Percentiles rank a stretch among this genome's conserved stretches.
Conservation (phyloP, 1,284 basidiomycete species). For the Sporisorium reilianum region DNA sequence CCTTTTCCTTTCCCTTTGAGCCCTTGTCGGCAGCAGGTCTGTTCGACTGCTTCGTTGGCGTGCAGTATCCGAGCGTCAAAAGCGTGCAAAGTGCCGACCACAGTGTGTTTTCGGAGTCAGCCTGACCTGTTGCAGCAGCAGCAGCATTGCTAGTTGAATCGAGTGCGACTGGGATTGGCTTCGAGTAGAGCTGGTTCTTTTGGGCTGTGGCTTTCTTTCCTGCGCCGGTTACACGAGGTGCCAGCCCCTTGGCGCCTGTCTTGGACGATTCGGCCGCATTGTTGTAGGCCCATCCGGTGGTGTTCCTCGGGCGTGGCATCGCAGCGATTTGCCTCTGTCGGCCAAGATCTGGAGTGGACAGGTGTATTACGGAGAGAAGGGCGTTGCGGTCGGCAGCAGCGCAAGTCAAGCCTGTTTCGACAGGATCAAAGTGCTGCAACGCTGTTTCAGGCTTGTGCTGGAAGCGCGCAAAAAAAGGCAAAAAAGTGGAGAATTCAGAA, state of each 20-base stretch:
- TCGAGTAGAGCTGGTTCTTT: slow-evolving; percentile 58
- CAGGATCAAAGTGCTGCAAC: no score
- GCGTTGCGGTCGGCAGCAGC: background rate
- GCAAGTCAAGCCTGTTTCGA: no score
- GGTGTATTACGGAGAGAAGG: background rate
- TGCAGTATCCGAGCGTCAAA: slow-evolving; percentile 34
- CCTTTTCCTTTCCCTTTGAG: slow-evolving; percentile 28
- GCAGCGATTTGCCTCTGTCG: slow-evolving; percentile 19
- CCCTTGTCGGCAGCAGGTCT: background rate
- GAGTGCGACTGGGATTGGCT: slow-evolving; percentile 48
- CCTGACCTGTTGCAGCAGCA: background rate
- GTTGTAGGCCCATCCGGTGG: slow-evolving; percentile 51
- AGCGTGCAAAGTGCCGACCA: slow-evolving; percentile 25
- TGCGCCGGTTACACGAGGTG: slow-evolving; percentile 43
- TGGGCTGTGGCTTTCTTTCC: slow-evolving; percentile 58
- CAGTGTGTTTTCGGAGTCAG: background rate
- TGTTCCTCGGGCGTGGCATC: no score
- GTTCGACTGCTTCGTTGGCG: slow-evolving; percentile 1
- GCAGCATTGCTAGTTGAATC: background rate
- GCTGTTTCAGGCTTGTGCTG: no score
- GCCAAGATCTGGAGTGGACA: background rate
- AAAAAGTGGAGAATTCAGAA: slow-evolving; percentile 30
- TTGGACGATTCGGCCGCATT: slow-evolving; percentile 37
- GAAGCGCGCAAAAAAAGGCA: slow-evolving; percentile 1
- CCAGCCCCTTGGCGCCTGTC: slow-evolving; percentile 14